Evolutionary conservation across 805 yeast species (phyloP), one percentile per base, ranked within the genome.

Genomic region (Suhomyces tanzawaensis): DNA sequence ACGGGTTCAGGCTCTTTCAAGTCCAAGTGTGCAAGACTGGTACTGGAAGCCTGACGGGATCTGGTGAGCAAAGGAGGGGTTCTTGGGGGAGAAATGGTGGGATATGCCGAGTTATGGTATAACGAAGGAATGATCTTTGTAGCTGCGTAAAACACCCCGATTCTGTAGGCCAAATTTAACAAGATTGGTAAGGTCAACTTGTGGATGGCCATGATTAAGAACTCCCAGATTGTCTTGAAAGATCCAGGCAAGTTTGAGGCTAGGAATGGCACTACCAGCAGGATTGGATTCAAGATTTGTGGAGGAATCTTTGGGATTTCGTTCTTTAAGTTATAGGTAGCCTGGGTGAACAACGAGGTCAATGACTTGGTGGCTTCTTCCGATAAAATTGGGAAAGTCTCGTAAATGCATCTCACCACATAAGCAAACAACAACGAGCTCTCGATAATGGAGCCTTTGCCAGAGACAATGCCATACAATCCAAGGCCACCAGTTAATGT

Each of bases 391-490:
- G 98, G 96, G 52, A 91, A 88, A 3, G 95, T 80, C 56, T 90
- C 95, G 60, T 93, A 93, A 44, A 90, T 79, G 52, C 96, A 88
- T 56, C 95, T 85, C 19, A 93, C 96, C 44, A 91, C 82, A 61
- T 93, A 93, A 7, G 95, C 91, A 56, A 89, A 81, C 52, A 93
- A 72, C 41, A 91, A 64, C 9, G 95, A 84, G 22, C 89, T 77
- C 62, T 93, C 99, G 36, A 90, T 74, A n/a, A 91, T 81, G n/a
- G 91, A 82, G 3, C 97, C 97, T 43, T 76, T 77, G 5, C 83
- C 82, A 2, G 91, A 79, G 15, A 85, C 74, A 23, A 93, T 87
- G 2, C 97, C 99, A 60, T 76, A 88, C 3, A 86, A 58, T 1
- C 95, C 88, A 25, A 93, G 59, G 14, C 86, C 78, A 1, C 79